Evolutionary conservation across 306 rosid genomes (phyloP).

Genomic region (Senna siamea): DNA sequence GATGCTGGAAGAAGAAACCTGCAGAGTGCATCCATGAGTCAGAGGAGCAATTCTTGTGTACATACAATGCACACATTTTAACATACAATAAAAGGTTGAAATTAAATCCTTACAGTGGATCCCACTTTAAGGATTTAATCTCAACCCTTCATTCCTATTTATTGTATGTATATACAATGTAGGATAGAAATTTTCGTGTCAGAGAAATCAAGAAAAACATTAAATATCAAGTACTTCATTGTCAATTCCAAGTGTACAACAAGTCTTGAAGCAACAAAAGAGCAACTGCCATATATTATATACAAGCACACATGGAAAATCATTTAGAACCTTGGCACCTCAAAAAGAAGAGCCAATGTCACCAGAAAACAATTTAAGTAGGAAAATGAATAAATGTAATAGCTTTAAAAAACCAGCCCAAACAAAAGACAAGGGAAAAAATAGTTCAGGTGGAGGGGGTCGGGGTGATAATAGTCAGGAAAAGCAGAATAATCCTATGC

Average conservation of each 20-base stretch:
- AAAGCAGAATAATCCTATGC: neutral
- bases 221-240: constrained; percentile 27
- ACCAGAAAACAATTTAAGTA: neutral
- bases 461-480: neutral
- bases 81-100: no score
- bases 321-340: neutral
- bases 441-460: neutral
- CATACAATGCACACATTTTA: no score
- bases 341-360: constrained; percentile 1
- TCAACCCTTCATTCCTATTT: no score
- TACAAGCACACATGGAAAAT: neutral
- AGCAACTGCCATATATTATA: neutral
- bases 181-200: no score
- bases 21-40: constrained; percentile 42
- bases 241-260: neutral
- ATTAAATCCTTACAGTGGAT: no score
- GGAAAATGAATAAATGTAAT: neutral
- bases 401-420: neutral
- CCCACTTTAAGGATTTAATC: no score
- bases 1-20: constrained; percentile 99
- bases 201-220: constrained; percentile 33
- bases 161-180: no score
- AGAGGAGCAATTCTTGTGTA: no score
- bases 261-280: neutral
- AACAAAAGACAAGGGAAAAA: neutral